Evolutionary conservation across 768 basidiomycete genomes (phyloP), one percentile per base, ranked within the genome.

Genomic region (Sporobolomyces pararoseus): DNA sequence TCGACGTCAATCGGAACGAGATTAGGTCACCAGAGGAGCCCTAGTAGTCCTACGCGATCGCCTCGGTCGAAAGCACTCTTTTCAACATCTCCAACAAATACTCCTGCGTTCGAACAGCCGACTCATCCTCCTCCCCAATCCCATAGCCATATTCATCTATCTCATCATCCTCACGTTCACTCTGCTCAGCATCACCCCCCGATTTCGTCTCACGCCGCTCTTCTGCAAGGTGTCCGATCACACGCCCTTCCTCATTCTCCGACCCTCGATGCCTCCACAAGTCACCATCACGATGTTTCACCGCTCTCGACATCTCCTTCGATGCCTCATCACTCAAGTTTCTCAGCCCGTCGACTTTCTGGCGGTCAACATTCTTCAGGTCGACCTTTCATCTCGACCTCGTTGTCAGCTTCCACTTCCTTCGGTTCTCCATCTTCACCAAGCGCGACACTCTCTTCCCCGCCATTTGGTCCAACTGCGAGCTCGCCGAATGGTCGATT

Each of bases 221-320:
- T 72, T 21, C 57, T 72, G 16, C 66, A 67, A 17, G 71, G 71
- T 17, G 52, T 72, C n/a, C 57, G 71, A 13, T 68, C 66, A 13
- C 71, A 72, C 53, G 51, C 63, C 7, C 46, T 64, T 6, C 66
- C 70, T 32, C 66, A 72, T 25, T 72, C 70, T 1, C 70, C 70
- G 10, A 61, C 58, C 0, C 46, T 72, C 63, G 58, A 35, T n/a
- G 39, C 50, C 14, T 37, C 50, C 2, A 25, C 51, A 2, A 7
- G 27, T 2, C 52, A 39, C 5, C 51, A n/a, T 14, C 25, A 37
- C 57, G 50, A 25, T 50, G 47, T 42, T 4, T 68, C 62, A 35
- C 67, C 67, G 2, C 60, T 62, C 10, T 63, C 66, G 19, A 46
- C 62, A 12, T 63, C 67, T 3, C 62, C 62, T 7, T 63, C 61